Conservation (phyloP, 1,284 basidiomycete genomes). For the Cryptococcus sp. region DNA sequence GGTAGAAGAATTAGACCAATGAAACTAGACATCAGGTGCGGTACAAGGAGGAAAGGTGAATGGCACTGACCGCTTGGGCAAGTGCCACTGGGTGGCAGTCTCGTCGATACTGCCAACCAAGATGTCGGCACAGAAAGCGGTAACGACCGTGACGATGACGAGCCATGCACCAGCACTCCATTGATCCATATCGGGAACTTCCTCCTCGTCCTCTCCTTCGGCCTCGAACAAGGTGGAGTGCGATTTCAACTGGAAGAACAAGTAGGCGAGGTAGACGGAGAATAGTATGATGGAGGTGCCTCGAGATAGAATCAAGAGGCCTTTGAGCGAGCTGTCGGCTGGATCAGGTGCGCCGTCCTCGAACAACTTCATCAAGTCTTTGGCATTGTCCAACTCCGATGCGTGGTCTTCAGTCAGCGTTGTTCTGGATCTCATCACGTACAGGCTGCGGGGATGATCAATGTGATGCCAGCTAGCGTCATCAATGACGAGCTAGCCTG, state of each 20-base stretch:
- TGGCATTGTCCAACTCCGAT: constrained; percentile 24
- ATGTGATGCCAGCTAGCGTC: constrained; percentile 82
- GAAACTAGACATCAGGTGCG: constrained; percentile 27
- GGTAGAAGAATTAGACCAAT: constrained; percentile 53
- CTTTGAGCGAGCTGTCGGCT: constrained; percentile 47
- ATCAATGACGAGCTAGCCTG: constrained; percentile 75
- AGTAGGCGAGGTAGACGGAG: constrained; percentile 73
- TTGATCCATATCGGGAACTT: constrained; percentile 64
- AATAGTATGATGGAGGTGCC: constrained; percentile 80
- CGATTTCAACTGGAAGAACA: constrained; percentile 56
- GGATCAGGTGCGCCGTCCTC: constrained; percentile 31
- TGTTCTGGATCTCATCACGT: constrained; percentile 5
- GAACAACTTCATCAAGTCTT: constrained; percentile 17
- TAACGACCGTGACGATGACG: constrained; percentile 64
- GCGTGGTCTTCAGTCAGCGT: constrained; percentile 26
- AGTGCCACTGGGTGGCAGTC: constrained; percentile 69
- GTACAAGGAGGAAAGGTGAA: constrained; percentile 24
- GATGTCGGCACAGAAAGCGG: constrained; percentile 73
- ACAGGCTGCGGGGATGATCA: constrained; percentile 89
- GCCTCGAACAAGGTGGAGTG: constrained; percentile 55
- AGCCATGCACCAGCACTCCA: constrained; percentile 59
- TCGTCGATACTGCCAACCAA: constrained; percentile 82
- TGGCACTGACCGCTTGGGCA: constrained; percentile 60
- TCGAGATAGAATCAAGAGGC: constrained; percentile 71
- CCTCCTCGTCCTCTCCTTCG: constrained; percentile 51